Percentiles rank a stretch among this genome's conserved stretches.
Evolutionary conservation across 257 asterid genomes (phyloP).

Genomic region (Avicennia marina): DNA sequence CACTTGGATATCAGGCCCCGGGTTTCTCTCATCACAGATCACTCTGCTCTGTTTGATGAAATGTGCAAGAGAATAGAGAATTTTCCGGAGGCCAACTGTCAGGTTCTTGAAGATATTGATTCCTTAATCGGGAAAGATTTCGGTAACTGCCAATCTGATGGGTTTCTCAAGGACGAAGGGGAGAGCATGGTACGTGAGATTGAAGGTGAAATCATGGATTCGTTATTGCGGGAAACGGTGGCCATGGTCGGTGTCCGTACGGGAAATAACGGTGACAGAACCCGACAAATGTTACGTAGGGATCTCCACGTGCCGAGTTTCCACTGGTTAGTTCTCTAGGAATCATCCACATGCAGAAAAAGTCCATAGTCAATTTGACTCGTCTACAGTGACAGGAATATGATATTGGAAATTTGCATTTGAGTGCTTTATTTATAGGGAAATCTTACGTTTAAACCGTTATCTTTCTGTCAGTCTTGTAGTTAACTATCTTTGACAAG

Average conservation of each 20-base stretch:
- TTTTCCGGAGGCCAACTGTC: conserved; percentile 54
- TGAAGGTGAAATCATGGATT: conserved; percentile 56
- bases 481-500: no score
- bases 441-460: no score
- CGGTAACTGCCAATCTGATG: neutral
- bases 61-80: conserved; percentile 35
- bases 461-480: no score
- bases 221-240: conserved; percentile 55
- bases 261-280: no score
- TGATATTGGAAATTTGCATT: no score
- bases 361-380: no score
- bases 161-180: conserved; percentile 34
- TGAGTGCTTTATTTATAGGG: no score
- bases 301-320: no score
- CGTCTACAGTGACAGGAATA: no score
- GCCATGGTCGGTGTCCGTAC: conserved; percentile 14
- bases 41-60: conserved; percentile 19
- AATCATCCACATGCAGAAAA: neutral
- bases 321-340: no score
- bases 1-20: conserved; percentile 20
- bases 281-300: no score
- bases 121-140: conserved; percentile 46
- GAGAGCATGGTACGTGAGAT: conserved; percentile 52
- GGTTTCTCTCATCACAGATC: neutral
- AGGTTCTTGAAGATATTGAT: conserved; percentile 69